These are phyloP conservation scores for Alternaria alternata DNA, from an alignment of 2,329 filamentous ascomycete genomes.

Conservation along the genomic window DNA sequence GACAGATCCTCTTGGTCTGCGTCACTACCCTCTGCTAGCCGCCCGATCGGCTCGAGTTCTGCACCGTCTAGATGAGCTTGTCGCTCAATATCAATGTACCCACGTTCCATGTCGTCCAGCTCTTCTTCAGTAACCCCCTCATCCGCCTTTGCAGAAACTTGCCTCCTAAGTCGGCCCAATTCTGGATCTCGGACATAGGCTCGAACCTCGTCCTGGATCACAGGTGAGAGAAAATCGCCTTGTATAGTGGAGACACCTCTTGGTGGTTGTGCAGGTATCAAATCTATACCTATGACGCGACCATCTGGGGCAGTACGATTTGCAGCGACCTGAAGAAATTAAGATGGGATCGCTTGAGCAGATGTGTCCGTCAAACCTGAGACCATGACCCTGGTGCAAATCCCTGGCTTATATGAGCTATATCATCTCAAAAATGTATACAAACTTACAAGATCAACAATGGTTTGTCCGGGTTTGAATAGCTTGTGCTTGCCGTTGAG, in stretches of 20 bases:
- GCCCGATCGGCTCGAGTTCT: slow-evolving; percentile 27
- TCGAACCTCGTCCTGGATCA: slow-evolving; percentile 78
- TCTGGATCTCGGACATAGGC: slow-evolving; percentile 74
- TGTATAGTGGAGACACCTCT: slow-evolving; percentile 93
- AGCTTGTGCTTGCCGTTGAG: slow-evolving; percentile 83
- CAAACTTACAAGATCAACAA: slow-evolving; percentile 79
- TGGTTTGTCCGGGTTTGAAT: slow-evolving; percentile 81
- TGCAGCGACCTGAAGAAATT: slow-evolving; percentile 72
- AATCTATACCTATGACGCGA: slow-evolving; percentile 87
- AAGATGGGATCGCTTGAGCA: not conserved
- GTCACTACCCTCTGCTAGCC: slow-evolving; percentile 18
- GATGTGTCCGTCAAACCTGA: slow-evolving; percentile 51
- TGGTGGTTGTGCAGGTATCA: slow-evolving; percentile 91
- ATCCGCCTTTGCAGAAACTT: slow-evolving; percentile 36
- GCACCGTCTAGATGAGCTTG: slow-evolving; percentile 50
- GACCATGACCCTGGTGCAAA: slow-evolving; percentile 76
- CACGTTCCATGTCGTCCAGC: slow-evolving; percentile 56
- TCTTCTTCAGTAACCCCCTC: slow-evolving; percentile 49
- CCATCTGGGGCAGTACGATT: slow-evolving; percentile 79
- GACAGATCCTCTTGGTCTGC: slow-evolving; percentile 36
- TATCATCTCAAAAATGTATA: not conserved
- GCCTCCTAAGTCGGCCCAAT: slow-evolving; percentile 60
- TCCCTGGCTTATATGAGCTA: slow-evolving; percentile 59
- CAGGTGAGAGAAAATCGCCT: slow-evolving; percentile 83
- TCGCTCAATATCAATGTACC: slow-evolving; percentile 73